Evolutionary conservation across 176 grass and related monocot genomes (phyloP).

Genomic region (Saccharum spontaneum): DNA sequence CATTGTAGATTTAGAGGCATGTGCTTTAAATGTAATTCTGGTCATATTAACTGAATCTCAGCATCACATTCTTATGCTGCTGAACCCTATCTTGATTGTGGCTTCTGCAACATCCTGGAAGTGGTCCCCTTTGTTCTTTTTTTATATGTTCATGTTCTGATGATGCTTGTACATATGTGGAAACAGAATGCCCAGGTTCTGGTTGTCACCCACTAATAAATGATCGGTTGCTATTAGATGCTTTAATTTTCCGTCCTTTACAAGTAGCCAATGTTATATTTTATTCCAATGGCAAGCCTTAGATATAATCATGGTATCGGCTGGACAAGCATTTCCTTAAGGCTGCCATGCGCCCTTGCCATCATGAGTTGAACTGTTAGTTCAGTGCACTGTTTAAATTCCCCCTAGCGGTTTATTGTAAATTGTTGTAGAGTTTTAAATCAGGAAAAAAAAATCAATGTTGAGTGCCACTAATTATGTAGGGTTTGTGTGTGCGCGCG

Average conservation of each 20-base stretch:
- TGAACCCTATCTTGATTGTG: background rate
- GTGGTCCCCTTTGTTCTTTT: background rate
- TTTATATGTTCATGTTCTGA: background rate
- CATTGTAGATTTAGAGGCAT: slow-evolving; percentile 27
- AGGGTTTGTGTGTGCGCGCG: background rate
- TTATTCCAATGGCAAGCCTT: background rate
- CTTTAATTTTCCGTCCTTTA: background rate
- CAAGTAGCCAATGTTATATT: background rate
- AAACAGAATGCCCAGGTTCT: background rate
- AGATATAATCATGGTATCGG: background rate
- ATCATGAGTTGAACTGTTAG: background rate
- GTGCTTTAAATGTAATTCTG: background rate
- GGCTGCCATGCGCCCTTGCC: background rate
- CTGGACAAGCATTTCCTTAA: background rate
- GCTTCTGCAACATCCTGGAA: background rate
- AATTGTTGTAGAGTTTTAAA: background rate
- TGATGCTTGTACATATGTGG: background rate
- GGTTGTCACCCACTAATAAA: background rate
- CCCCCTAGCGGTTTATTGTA: background rate
- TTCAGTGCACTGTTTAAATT: background rate
- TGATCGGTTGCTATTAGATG: background rate
- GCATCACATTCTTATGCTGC: background rate
- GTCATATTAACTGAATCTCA: background rate
- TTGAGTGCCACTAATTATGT: background rate
- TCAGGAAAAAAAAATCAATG: background rate